Conservation (phyloP, 352 stramenopile genomes). For the Peronospora farinosa region DNA sequence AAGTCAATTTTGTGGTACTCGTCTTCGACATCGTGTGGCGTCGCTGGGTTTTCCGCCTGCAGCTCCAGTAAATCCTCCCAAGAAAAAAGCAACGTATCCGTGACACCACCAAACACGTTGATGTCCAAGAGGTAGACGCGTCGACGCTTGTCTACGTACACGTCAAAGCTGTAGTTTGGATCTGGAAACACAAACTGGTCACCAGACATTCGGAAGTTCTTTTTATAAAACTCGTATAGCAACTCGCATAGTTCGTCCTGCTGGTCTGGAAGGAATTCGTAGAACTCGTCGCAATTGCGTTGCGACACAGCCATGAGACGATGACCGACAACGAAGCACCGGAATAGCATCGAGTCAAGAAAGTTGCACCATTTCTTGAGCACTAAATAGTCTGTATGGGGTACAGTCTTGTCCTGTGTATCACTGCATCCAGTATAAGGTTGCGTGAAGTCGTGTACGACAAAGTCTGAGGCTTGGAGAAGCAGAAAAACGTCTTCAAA, state of each 20-base stretch:
- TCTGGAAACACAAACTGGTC: conserved; percentile 48
- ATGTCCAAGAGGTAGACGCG: conserved; percentile 92
- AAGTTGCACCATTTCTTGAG: conserved; percentile 94
- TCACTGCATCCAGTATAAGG: conserved; percentile 65
- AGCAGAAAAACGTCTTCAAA: conserved; percentile 83
- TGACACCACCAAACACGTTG: conserved; percentile 90
- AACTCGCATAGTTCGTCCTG: conserved; percentile 60
- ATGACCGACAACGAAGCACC: conserved; percentile 86
- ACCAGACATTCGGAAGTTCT: conserved; percentile 31
- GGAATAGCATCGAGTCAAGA: conserved; percentile 93
- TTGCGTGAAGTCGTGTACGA: conserved; percentile 87
- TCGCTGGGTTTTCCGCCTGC: conserved; percentile 12
- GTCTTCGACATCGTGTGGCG: conserved; percentile 29
- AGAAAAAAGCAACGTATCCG: conserved; percentile 90
- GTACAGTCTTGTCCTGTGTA: conserved; percentile 6
- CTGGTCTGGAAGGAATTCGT: conserved; percentile 79
- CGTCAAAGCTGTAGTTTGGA: conserved; percentile 87
- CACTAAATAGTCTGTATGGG: conserved; percentile 61
- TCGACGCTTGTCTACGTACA: conserved; percentile 92
- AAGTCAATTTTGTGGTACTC: conserved; percentile 62
- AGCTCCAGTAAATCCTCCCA: conserved; percentile 79
- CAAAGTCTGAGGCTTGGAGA: conserved; percentile 82
- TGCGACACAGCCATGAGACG: conserved; percentile 87
- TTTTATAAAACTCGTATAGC: conserved; percentile 62
- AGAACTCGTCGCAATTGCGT: conserved; percentile 89